Conservation (phyloP, 192 early-diverging fungal genomes). For the Coemansia sp. region DNA sequence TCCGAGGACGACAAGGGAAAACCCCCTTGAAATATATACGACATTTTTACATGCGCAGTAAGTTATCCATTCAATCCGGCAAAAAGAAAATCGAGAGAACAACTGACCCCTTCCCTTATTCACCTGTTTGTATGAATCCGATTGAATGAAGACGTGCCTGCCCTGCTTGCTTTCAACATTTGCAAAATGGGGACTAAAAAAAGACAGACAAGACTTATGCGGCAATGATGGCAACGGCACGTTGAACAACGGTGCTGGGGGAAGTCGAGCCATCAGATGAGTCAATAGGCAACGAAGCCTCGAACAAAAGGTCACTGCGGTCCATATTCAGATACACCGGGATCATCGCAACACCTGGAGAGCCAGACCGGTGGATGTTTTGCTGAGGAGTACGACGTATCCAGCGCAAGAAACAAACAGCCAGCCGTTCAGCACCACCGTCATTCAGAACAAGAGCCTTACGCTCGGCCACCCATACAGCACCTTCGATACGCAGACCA, state of each 20-base stretch:
- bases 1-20: too few species aligned
- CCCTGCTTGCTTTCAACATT: too few species aligned
- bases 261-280: not conserved
- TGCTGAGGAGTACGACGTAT: not conserved
- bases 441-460: conserved; percentile 43
- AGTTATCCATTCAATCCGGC: too few species aligned
- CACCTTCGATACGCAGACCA: conserved; percentile 58
- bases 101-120: too few species aligned
- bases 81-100: too few species aligned
- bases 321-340: conserved; percentile 72
- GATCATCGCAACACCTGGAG: conserved; percentile 16
- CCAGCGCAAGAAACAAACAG: conserved; percentile 46
- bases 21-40: too few species aligned
- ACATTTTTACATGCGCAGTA: too few species aligned
- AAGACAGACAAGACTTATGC: conserved; percentile 16
- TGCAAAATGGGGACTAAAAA: too few species aligned
- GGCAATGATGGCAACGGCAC: conserved; percentile 61
- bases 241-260: conserved; percentile 50
- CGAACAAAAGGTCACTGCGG: conserved; percentile 61
- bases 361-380: too few species aligned
- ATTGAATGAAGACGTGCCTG: too few species aligned
- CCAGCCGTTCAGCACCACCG: conserved; percentile 33
- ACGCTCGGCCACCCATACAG: conserved; percentile 15
- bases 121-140: too few species aligned
- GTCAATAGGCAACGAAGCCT: conserved; percentile 39